Evolutionary conservation across 2,329 filamentous ascomycete species (phyloP).

Genomic region (Cladosporium phlei): DNA sequence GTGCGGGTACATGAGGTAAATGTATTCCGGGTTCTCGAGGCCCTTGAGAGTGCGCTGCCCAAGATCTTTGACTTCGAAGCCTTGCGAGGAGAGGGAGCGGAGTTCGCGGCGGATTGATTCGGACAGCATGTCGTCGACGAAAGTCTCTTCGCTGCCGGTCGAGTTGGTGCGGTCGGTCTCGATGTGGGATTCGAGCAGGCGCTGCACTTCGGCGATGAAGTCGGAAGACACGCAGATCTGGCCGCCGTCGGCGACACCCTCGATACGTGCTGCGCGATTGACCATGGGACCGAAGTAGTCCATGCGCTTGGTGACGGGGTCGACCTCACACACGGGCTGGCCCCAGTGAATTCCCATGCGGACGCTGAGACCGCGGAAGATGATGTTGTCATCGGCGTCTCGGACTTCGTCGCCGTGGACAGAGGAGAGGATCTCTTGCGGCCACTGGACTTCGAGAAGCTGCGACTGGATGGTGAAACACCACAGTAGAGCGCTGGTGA

Average conservation of each 20-base stretch:
- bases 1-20: conserved; percentile 94
- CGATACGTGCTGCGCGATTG: conserved; percentile 92
- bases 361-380: conserved; percentile 91
- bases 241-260: conserved; percentile 87
- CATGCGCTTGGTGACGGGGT: conserved; percentile 96
- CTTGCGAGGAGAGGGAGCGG: conserved; percentile 78
- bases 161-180: conserved; percentile 71
- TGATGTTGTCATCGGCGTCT: conserved; percentile 80
- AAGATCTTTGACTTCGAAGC: conserved; percentile 94
- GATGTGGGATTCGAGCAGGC: conserved; percentile 82
- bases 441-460: conserved; percentile 87
- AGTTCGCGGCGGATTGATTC: conserved; percentile 80
- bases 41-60: conserved; percentile 94
- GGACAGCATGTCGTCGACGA: conserved; percentile 70
- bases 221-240: conserved; percentile 96
- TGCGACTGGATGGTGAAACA: conserved; percentile 89
- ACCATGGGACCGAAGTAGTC: conserved; percentile 99
- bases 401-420: conserved; percentile 75
- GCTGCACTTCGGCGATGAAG: conserved; percentile 92
- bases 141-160: conserved; percentile 65
- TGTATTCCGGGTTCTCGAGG: conserved; percentile 90
- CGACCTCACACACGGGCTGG: conserved; percentile 86
- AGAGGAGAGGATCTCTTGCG: conserved; percentile 83
- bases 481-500: conserved; percentile 91
- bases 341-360: conserved; percentile 98